Conservation (phyloP, 192 early-diverging fungal genomes). For the Dissophora globulifera region DNA sequence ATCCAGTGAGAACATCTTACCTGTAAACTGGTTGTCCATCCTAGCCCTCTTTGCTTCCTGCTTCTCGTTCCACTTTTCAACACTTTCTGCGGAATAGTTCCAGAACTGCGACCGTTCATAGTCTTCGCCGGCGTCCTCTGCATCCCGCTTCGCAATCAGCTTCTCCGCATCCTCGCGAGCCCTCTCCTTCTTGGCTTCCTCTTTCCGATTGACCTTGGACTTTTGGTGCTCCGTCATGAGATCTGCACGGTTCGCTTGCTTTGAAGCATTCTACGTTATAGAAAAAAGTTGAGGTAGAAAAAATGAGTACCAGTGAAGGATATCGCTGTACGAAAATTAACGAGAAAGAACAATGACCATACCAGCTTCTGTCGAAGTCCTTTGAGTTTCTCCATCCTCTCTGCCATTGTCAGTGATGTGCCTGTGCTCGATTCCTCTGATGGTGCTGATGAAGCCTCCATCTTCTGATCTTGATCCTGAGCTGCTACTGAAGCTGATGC, state of each 20-base stretch:
- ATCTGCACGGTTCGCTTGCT: slow-evolving; percentile 78
- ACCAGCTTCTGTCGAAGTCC: slow-evolving; percentile 47
- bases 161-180: slow-evolving; percentile 80
- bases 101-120: slow-evolving; percentile 85
- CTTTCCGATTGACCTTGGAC: slow-evolving; percentile 71
- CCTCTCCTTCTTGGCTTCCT: slow-evolving; percentile 72
- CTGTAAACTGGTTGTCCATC: slow-evolving; percentile 85
- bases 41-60: slow-evolving; percentile 72
- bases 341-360: no score
- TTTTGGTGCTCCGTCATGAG: slow-evolving; percentile 81
- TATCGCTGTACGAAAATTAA: no score
- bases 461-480: slow-evolving; percentile 18
- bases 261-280: slow-evolving; percentile 41
- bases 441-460: background rate
- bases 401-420: slow-evolving; percentile 27
- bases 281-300: background rate
- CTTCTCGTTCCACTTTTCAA: slow-evolving; percentile 88
- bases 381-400: slow-evolving; percentile 46
- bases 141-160: slow-evolving; percentile 66
- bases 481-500: background rate
- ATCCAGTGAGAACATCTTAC: no score
- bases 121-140: slow-evolving; percentile 78
- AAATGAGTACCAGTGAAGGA: no score
- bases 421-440: background rate
- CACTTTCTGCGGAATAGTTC: slow-evolving; percentile 87